Conservation (phyloP, 768 basidiomycete species). For the Phylloporus scabripes region DNA sequence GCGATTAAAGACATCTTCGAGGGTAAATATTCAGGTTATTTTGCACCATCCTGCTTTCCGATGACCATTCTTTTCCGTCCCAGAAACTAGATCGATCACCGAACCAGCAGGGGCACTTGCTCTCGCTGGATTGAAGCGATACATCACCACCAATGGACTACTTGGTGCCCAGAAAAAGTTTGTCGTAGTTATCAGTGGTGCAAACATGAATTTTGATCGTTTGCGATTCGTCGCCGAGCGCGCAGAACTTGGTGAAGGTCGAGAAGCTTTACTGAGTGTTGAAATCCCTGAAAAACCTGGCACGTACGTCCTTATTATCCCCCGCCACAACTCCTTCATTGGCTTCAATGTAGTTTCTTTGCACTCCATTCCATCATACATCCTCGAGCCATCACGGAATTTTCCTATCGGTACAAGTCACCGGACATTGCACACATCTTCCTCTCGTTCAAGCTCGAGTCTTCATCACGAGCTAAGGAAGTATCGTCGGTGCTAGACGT, state of each 20-base stretch:
- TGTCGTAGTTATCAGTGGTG: constrained; percentile 90
- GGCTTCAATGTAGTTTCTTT: constrained; percentile 59
- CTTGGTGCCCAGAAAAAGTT: constrained; percentile 81
- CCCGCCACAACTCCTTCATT: neutral
- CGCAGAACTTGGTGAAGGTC: constrained; percentile 92
- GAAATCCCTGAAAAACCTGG: constrained; percentile 91
- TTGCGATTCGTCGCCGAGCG: constrained; percentile 98
- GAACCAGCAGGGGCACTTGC: constrained; percentile 95
- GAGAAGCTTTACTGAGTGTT: constrained; percentile 91
- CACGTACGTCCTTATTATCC: constrained; percentile 46
- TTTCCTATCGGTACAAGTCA: constrained; percentile 85
- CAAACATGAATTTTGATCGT: constrained; percentile 99
- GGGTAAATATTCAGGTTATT: constrained; percentile 43
- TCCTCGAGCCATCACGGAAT: constrained; percentile 92
- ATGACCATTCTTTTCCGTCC: neutral
- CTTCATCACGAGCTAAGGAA: constrained; percentile 49
- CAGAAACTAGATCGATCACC: constrained; percentile 89
- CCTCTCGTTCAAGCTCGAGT: constrained; percentile 81
- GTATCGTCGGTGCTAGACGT: constrained; percentile 57
- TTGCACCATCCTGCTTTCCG: neutral
- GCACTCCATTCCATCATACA: constrained; percentile 81
- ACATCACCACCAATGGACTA: constrained; percentile 78
- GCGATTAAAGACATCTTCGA: constrained; percentile 99
- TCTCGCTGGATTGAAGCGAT: constrained; percentile 84
- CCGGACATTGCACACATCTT: constrained; percentile 77